These are phyloP conservation scores for Barnettozyma salicaria DNA, from an alignment of 805 yeast genomes.

Conservation along the genomic window DNA sequence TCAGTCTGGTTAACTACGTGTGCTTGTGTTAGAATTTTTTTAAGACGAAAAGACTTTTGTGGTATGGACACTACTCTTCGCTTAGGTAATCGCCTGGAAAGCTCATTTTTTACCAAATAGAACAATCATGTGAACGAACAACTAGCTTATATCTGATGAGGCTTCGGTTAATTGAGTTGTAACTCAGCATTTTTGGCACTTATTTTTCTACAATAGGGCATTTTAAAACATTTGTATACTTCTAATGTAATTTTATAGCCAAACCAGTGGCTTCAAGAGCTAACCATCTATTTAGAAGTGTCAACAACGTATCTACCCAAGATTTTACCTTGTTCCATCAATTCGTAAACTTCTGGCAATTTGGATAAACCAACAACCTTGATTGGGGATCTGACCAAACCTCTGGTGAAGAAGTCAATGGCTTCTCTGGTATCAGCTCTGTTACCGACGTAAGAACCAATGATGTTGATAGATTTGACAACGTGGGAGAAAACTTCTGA, in stretches of 20 bases:
- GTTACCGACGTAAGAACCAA: conserved; percentile 84
- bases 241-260: conserved; percentile 1
- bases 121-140: too few species aligned
- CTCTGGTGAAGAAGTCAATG: conserved; percentile 65
- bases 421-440: conserved; percentile 84
- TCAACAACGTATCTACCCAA: conserved; percentile 86
- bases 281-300: conserved; percentile 42
- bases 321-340: conserved; percentile 78
- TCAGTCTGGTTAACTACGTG: too few species aligned
- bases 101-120: too few species aligned
- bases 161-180: too few species aligned
- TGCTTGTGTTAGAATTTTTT: background rate
- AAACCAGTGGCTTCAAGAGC: conserved; percentile 3
- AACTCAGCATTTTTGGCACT: too few species aligned
- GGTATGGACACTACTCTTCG: conserved; percentile 11
- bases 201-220: background rate
- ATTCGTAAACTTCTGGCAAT: conserved; percentile 61
- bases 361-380: conserved; percentile 71
- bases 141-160: too few species aligned
- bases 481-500: conserved; percentile 51
- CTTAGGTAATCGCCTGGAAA: conserved; percentile 1
- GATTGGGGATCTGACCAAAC: conserved; percentile 66
- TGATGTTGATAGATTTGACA: conserved; percentile 46
- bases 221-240: background rate
- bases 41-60: too few species aligned